phyloP scores from a whole-genome alignment of 331 rosid species.

The Pyrus hybrid region DNA sequence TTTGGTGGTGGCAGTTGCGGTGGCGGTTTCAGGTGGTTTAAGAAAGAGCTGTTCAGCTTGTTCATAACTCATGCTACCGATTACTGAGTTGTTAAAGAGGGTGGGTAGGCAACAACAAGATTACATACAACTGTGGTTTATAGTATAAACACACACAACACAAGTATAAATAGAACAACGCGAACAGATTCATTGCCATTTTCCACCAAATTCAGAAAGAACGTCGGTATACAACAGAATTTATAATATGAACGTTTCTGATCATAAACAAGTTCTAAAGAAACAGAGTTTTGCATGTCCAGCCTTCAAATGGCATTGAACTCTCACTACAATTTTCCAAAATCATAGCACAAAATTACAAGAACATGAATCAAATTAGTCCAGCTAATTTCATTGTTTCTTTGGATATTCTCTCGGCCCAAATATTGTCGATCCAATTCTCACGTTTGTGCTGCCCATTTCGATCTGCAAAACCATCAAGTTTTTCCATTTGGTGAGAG shows the following conservation, averaged over 20 bases:
- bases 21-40: conserved; percentile 14
- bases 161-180: background rate
- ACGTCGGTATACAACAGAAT: no score
- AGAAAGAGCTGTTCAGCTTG: conserved; percentile 27
- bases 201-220: background rate
- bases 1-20: conserved; percentile 18
- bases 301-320: background rate
- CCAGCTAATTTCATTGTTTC: conserved; percentile 31
- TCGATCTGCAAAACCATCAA: conserved; percentile 58
- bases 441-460: conserved; percentile 87
- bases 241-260: no score
- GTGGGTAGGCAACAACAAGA: background rate
- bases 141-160: background rate
- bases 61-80: conserved; percentile 13
- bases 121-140: background rate
- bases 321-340: background rate
- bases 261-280: no score
- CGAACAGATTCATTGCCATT: background rate
- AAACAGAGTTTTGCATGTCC: background rate
- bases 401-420: conserved; percentile 78
- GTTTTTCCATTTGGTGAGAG: background rate
- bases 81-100: background rate
- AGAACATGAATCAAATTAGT: background rate
- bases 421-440: conserved; percentile 83
- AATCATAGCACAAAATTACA: background rate